These are phyloP conservation scores for Rutidosis leptorrhynchoides DNA, from an alignment of 129 eudicot genomes.

Conservation along the genomic window DNA sequence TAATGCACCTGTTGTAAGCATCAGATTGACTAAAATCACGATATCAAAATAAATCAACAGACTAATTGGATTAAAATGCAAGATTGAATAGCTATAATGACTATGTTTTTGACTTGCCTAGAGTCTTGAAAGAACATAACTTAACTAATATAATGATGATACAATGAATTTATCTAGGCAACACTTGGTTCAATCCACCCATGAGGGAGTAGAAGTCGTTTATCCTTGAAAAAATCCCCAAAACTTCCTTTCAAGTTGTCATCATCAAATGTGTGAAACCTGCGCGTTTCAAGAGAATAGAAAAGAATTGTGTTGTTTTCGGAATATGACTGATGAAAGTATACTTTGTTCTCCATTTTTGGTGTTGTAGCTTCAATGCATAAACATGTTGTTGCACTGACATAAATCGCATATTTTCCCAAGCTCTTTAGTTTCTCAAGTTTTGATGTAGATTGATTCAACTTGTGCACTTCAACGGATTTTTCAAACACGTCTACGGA, in stretches of 20 bases:
- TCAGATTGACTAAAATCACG: too few species aligned
- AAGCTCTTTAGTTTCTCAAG: too few species aligned
- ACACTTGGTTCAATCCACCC: background rate
- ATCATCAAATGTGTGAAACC: background rate
- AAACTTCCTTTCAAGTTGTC: background rate
- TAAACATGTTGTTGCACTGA: background rate
- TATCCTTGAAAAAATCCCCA: background rate
- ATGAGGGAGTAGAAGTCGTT: background rate
- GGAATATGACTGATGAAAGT: background rate
- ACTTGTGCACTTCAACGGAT: too few species aligned
- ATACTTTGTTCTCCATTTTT: background rate
- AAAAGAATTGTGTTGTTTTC: too few species aligned
- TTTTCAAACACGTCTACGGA: too few species aligned
- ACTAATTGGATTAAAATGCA: too few species aligned
- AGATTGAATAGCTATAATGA: background rate
- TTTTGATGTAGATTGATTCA: too few species aligned
- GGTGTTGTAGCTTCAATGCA: background rate
- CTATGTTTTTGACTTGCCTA: background rate
- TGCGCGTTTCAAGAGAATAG: background rate
- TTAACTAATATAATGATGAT: too few species aligned
- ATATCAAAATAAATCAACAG: too few species aligned
- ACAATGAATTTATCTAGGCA: background rate
- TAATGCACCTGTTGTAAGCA: background rate
- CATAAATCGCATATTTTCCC: background rate
- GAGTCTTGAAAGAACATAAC: background rate